Evolutionary conservation across 2,329 filamentous ascomycete genomes (phyloP).

Genomic region (Achaetomium macrosporum): DNA sequence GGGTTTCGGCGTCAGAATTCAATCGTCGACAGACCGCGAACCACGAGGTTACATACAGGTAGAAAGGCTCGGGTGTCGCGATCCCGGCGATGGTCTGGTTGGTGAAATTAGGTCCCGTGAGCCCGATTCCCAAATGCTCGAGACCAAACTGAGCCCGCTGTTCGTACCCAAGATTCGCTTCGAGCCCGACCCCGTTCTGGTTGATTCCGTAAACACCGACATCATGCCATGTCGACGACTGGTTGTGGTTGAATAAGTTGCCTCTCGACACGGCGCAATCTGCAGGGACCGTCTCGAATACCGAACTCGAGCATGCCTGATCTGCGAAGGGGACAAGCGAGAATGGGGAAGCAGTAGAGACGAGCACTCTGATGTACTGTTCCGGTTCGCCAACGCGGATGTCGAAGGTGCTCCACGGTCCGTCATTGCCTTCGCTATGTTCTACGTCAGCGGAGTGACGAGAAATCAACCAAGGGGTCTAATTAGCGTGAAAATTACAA

Average conservation of each 20-base stretch:
- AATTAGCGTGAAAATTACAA: slow-evolving; percentile 29
- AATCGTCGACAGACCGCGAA: not conserved
- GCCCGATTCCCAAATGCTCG: slow-evolving; percentile 29
- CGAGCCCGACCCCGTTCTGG: slow-evolving; percentile 32
- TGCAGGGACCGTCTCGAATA: slow-evolving; percentile 29
- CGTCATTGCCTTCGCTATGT: slow-evolving; percentile 35
- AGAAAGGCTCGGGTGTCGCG: slow-evolving; percentile 32
- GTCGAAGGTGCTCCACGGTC: slow-evolving; percentile 37
- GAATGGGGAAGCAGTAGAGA: slow-evolving; percentile 36
- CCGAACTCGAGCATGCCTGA: slow-evolving; percentile 28
- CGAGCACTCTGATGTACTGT: slow-evolving; percentile 33
- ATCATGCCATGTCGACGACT: slow-evolving; percentile 33
- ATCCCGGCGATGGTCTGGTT: slow-evolving; percentile 32
- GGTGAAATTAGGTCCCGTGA: slow-evolving; percentile 29
- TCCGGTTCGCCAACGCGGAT: slow-evolving; percentile 34
- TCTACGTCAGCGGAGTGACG: not conserved
- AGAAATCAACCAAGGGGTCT: too few species aligned
- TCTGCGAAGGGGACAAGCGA: slow-evolving; percentile 31
- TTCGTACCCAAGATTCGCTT: slow-evolving; percentile 34
- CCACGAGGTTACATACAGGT: slow-evolving; percentile 27
- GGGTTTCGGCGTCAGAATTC: slow-evolving; percentile 8
- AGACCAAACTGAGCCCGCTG: slow-evolving; percentile 27
- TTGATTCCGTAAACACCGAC: slow-evolving; percentile 33
- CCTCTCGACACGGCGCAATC: slow-evolving; percentile 34
- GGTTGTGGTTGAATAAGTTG: slow-evolving; percentile 30